Evolutionary conservation across 1,284 basidiomycete species (phyloP), one percentile per base, ranked within the genome.

Genomic region (Boletus sp.): DNA sequence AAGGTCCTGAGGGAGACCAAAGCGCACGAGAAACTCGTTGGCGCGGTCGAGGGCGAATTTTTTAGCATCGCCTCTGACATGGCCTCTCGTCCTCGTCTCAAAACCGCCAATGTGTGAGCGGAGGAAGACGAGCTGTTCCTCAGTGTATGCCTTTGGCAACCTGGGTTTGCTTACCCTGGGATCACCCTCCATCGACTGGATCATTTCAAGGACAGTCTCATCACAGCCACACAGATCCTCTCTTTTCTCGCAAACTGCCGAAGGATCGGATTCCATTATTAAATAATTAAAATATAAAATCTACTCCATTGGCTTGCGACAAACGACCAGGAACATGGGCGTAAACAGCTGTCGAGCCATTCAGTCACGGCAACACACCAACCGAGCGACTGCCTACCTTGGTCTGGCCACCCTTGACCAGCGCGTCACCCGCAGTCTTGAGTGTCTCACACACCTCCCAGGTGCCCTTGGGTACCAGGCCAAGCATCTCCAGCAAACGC

Each of bases 391-490:
- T 1, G 6, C 43, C 35, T 13, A 95, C 91, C 86, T 97, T 97
- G 64, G 82, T 83, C 76, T 90, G 87, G 33, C 96, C 97, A 72
- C 95, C 94, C 67, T 85, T 84, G 28, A 97, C 92, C 13, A 98
- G 81, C 4, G 92, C 83, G 47, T 88, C 85, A 23, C 82, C 90
- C 11, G 97, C 96, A 40, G 91, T 78, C 78, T 94, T 95, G 66
- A 98, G 81, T 55, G 89, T 86, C 80, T 97, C 95, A 64, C 94
- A 94, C 54, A 98, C 94, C 63, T 94, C 88, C 74, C 83, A 88
- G 0, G 97, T 99, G 46, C 97, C 97, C 83, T 97, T 95, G 55
- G 97, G 97, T 8, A 95, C 81, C 16, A 98, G 47, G 4, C 93
- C 87, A 43, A 94, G 2, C 74, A 84, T 81, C 81, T 99, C 97